phyloP scores from a whole-genome alignment of 78 protist species.

The Dictyostelium brefeldianum region DNA sequence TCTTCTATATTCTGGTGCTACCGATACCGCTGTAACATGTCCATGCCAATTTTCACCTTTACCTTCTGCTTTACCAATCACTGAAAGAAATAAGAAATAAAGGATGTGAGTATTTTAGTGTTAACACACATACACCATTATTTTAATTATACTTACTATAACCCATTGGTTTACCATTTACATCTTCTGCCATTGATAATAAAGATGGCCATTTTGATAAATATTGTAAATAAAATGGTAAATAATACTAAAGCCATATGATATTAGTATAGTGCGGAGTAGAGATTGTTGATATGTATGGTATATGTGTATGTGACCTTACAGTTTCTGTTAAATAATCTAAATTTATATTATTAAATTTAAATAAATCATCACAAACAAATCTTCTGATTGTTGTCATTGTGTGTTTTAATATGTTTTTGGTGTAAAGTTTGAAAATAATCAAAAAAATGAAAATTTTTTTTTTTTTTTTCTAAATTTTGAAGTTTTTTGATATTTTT shows the following conservation, averaged over 20 bases:
- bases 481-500: not conserved
- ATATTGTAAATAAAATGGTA: constrained; percentile 95
- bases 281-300: too few relatives aligned
- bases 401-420: not conserved
- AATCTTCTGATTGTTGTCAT: constrained; percentile 90
- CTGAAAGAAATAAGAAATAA: not conserved
- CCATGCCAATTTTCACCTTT: constrained; percentile 96
- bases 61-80: constrained; percentile 96
- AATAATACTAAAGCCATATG: constrained; percentile 72
- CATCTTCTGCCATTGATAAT: constrained; percentile 85
- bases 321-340: constrained; percentile 91
- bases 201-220: constrained; percentile 95
- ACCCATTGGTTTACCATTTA: constrained; percentile 91
- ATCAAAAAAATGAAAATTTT: not conserved
- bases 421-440: not conserved
- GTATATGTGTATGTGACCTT: not conserved
- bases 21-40: constrained; percentile 98
- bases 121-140: too few relatives aligned
- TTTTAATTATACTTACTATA: constrained; percentile 81
- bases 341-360: constrained; percentile 87
- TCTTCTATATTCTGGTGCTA: constrained; percentile 96
- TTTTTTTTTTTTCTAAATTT: not conserved
- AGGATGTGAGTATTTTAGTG: too few relatives aligned
- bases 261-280: not conserved
- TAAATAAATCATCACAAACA: constrained; percentile 85